Percentiles rank a stretch among this genome's conserved stretches.
phyloP scores from a whole-genome alignment of 2,329 filamentous ascomycete species.

The Hypomyces perniciosus region DNA sequence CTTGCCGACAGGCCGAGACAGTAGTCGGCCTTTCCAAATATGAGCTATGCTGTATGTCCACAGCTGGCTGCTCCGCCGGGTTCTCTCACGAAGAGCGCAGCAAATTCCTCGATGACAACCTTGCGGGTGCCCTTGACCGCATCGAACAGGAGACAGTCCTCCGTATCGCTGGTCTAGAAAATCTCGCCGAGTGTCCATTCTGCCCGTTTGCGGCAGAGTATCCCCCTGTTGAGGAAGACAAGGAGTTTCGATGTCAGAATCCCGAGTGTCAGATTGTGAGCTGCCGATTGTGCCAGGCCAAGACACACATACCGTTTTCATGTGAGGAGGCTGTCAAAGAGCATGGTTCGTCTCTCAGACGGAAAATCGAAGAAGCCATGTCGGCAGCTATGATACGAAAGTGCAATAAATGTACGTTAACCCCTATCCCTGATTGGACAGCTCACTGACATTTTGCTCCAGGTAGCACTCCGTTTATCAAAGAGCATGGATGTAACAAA shows the following conservation, averaged over 20 bases:
- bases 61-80: slow-evolving; percentile 55
- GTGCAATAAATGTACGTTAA: slow-evolving; percentile 57
- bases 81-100: slow-evolving; percentile 53
- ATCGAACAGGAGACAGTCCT: slow-evolving; percentile 67
- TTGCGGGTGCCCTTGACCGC: slow-evolving; percentile 57
- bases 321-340: slow-evolving; percentile 63
- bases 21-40: slow-evolving; percentile 66
- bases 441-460: slow-evolving; percentile 13
- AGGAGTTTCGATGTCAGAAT: slow-evolving; percentile 67
- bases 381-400: slow-evolving; percentile 68
- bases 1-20: slow-evolving; percentile 57
- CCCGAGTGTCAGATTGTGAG: slow-evolving; percentile 57
- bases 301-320: slow-evolving; percentile 65
- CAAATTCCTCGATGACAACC: slow-evolving; percentile 52
- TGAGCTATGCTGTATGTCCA: slow-evolving; percentile 64
- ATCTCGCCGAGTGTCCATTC: slow-evolving; percentile 71
- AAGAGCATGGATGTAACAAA: slow-evolving; percentile 76
- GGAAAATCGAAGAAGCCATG: slow-evolving; percentile 77
- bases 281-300: slow-evolving; percentile 61
- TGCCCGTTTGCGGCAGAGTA: slow-evolving; percentile 75
- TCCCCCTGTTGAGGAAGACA: slow-evolving; percentile 59
- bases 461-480: slow-evolving; percentile 71
- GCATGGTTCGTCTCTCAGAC: slow-evolving; percentile 54
- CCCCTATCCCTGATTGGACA: neutral
- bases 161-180: slow-evolving; percentile 62